These are phyloP conservation scores for Saturnispora sekii DNA, from an alignment of 805 yeast genomes.

Conservation along the genomic window DNA sequence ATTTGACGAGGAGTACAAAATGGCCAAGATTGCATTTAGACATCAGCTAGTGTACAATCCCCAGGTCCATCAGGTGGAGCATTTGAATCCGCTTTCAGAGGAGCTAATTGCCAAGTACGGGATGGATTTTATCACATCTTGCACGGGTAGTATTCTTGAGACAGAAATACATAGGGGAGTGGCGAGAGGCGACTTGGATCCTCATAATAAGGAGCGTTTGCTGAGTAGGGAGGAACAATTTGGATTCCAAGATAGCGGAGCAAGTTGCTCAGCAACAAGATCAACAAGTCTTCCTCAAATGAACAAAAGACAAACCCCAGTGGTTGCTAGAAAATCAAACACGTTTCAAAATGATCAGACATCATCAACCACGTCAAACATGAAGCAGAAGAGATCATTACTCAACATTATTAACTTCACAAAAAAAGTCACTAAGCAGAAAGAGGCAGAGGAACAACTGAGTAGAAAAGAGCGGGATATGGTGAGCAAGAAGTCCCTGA, in stretches of 20 bases:
- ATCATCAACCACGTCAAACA: not conserved
- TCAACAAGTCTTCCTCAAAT: too few relatives aligned
- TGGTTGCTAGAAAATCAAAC: constrained; percentile 1
- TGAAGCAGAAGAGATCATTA: constrained; percentile 1
- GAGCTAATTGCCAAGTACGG: constrained; percentile 24
- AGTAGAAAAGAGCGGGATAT: not conserved
- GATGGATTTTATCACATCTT: constrained; percentile 21
- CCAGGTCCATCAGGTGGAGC: constrained; percentile 32
- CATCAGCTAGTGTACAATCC: constrained; percentile 86
- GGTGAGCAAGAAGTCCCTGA: not conserved
- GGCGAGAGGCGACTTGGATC: constrained; percentile 61
- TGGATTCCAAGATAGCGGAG: not conserved
- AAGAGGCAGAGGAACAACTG: not conserved
- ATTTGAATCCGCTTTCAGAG: constrained; percentile 49
- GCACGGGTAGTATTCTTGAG: constrained; percentile 38
- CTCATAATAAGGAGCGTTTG: constrained; percentile 42
- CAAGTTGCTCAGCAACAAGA: too few relatives aligned
- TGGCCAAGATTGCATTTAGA: constrained; percentile 72
- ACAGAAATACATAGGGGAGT: constrained; percentile 42
- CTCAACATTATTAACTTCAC: not conserved
- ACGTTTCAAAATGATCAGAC: constrained; percentile 2
- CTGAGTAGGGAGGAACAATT: constrained; percentile 38
- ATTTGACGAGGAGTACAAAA: constrained; percentile 49
- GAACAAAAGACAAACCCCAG: not conserved
- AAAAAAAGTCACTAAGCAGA: constrained; percentile 3